phyloP scores from a whole-genome alignment of 345 rosid genomes.

The Psidium friedrichsthalianum region DNA sequence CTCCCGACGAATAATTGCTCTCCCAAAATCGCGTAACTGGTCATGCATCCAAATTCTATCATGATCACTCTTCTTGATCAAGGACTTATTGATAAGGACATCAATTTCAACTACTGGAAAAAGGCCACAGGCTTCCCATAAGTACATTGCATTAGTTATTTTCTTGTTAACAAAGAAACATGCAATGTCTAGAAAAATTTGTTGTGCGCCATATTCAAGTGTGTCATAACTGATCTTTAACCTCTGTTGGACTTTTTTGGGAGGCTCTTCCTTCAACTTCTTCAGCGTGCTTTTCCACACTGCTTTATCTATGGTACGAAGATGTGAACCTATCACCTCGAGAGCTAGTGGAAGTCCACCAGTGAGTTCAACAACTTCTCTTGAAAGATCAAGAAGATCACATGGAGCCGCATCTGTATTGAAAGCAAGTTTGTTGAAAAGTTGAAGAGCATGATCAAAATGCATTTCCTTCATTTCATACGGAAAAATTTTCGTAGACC shows the following conservation, averaged over 20 bases:
- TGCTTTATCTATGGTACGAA: no score
- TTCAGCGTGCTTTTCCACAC: no score
- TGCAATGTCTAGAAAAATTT: no score
- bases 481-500: accelerated
- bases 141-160: no score
- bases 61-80: neutral
- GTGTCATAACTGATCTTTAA: no score
- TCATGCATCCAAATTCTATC: neutral
- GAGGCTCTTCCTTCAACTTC: no score
- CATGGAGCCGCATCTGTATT: neutral
- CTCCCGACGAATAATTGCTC: neutral
- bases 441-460: neutral
- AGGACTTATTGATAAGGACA: no score
- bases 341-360: neutral
- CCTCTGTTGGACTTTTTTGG: no score
- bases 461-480: neutral
- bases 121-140: no score
- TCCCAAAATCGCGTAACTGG: accelerated
- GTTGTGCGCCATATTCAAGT: no score
- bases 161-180: no score
- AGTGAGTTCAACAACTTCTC: neutral
- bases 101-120: no score
- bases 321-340: neutral
- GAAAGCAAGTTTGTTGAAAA: neutral
- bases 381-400: neutral